Base-by-base conservation (phyloP, 768 basidiomycete species). In the Collybia mongolica region DNA sequence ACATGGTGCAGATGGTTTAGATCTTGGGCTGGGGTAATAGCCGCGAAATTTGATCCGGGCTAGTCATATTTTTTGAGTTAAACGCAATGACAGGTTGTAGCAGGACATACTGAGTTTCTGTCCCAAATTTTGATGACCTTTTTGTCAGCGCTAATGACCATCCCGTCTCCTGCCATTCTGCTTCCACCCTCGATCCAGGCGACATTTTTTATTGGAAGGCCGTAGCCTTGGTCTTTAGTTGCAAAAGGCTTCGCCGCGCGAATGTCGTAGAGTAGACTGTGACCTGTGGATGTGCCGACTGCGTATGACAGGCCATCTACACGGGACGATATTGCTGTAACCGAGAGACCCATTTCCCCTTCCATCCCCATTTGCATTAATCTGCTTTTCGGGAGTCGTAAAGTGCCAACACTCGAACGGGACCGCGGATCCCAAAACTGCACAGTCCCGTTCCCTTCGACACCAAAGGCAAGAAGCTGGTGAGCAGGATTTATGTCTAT, bases 101-200 rank as follows among this genome's bases (percentile, higher is more conserved):
- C 5, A 17, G 39, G 35, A 72, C 89, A 47, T 71, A 92, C 92
- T 36, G 78, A 79, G 66, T 89, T 81, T 47, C 86, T 81, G 63
- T 94, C 90, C 97, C 97, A 99, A 23, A 98, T 87, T 70, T 99
- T 99, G 61, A 98, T 81, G 22, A 99, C 96, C 66, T 98, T 98
- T 67, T 86, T 90, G 69, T 99, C 97, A 0, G 93, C 92, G 65
- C 89, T 95, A 47, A 95, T 73, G 15, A 99, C 81, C 74, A 94
- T 81, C 0, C 91, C 89, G 40, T 90, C 88, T 43, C 92, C 92
- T 2, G 88, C 89, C 84, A 89, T 91, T 57, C 78, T 75, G 46
- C 76, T 82, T 9, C 90, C 90, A 29, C 91, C 91, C 60, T 95
- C 90, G 17, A 98, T 82, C 97, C 97, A 99, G 14, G 76, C 65